Conservation (phyloP, 2,329 filamentous ascomycete genomes). For the Aspergillus glaucus region DNA sequence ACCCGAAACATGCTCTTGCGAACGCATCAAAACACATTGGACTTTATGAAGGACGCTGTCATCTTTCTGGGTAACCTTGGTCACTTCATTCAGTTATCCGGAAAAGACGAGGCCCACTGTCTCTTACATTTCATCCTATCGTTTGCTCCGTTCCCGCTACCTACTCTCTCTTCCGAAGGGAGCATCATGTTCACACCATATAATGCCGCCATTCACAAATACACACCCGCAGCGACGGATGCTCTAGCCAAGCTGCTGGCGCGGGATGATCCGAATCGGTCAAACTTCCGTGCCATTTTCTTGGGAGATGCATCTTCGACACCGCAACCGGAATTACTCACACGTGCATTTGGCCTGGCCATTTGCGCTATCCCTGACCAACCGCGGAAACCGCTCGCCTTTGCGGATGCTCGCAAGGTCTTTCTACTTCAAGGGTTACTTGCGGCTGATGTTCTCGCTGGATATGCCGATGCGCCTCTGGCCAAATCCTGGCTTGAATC, state of each 20-base stretch:
- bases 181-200: constrained; percentile 71
- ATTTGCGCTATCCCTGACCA: constrained; percentile 77
- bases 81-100: constrained; percentile 70
- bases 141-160: constrained; percentile 75
- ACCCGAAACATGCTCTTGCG: constrained; percentile 82
- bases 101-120: constrained; percentile 78
- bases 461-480: constrained; percentile 66
- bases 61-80: constrained; percentile 85
- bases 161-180: constrained; percentile 48
- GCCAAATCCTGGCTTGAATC: constrained; percentile 76
- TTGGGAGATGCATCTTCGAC: constrained; percentile 59
- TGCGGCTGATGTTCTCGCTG: constrained; percentile 79
- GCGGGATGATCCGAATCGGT: constrained; percentile 85
- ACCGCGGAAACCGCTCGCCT: constrained; percentile 54
- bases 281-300: constrained; percentile 77
- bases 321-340: constrained; percentile 71
- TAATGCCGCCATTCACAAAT: constrained; percentile 73
- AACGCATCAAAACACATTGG: constrained; percentile 75
- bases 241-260: constrained; percentile 86
- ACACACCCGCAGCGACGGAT: constrained; percentile 84
- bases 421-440: constrained; percentile 88
- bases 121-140: constrained; percentile 83
- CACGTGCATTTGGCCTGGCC: constrained; percentile 77
- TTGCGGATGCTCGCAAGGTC: constrained; percentile 78
- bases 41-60: constrained; percentile 95